Conservation (phyloP, 495 filamentous ascomycete genomes). For the Talaromyces ruber region DNA sequence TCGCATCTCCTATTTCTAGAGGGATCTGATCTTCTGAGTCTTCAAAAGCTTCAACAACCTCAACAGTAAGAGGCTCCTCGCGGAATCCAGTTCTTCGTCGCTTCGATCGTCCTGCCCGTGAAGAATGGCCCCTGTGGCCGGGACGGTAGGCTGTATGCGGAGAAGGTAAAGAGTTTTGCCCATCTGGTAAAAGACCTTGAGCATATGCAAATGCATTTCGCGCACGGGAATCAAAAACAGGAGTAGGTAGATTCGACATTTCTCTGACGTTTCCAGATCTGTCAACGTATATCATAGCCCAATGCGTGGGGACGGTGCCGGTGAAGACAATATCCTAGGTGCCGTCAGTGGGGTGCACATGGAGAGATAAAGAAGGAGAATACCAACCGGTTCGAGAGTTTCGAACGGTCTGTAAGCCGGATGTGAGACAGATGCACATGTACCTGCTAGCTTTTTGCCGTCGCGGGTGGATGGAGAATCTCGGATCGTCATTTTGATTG, state of each 20-base stretch:
- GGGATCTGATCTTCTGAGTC: constrained; percentile 21
- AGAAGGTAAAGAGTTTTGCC: neutral
- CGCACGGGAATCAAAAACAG: neutral
- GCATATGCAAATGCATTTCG: neutral
- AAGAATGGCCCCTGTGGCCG: neutral
- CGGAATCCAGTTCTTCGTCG: constrained; percentile 22
- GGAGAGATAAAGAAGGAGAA: neutral
- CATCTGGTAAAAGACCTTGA: neutral
- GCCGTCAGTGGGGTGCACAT: neutral
- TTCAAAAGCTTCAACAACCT: constrained; percentile 1
- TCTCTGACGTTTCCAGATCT: neutral
- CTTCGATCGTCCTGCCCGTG: constrained; percentile 17
- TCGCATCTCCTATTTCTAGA: constrained; percentile 29
- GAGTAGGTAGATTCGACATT: neutral
- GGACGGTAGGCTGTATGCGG: neutral
- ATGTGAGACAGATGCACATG: neutral
- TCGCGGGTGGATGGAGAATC: neutral
- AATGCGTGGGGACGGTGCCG: neutral
- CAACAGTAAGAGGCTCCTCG: neutral
- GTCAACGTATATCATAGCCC: neutral
- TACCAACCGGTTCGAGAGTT: neutral
- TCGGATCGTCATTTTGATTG: neutral
- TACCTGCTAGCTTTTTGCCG: neutral
- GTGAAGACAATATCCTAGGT: neutral
- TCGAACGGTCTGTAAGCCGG: neutral